These are phyloP conservation scores for Pyrus communis DNA, from an alignment of 306 rosid species.

Conservation along the genomic window DNA sequence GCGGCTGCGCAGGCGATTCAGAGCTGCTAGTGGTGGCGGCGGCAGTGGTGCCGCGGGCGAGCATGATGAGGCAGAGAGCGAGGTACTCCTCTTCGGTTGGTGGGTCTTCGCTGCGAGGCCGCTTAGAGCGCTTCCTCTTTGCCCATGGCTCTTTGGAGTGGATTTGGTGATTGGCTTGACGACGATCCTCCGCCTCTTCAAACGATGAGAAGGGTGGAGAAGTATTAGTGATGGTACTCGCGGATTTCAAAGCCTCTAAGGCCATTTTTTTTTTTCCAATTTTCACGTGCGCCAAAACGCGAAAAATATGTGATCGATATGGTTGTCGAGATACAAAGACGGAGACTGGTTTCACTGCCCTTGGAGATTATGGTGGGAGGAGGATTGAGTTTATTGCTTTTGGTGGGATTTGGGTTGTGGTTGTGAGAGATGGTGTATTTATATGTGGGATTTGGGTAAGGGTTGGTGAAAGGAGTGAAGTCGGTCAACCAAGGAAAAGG, in stretches of 20 bases:
- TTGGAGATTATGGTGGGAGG: neutral
- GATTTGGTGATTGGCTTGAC: conserved; percentile 3
- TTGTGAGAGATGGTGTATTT: neutral
- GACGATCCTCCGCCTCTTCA: conserved; percentile 11
- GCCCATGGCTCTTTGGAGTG: conserved; percentile 50
- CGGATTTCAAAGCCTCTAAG: conserved; percentile 68
- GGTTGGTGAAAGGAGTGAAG: conserved; percentile 41
- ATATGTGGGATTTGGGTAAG: neutral
- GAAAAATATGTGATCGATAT: neutral
- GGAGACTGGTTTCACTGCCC: neutral
- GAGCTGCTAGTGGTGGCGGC: neutral
- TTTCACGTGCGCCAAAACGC: neutral
- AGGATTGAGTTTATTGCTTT: neutral
- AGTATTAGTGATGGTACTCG: conserved; percentile 22
- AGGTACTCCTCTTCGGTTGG: conserved; percentile 75
- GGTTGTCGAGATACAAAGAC: neutral
- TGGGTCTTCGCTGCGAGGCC: conserved; percentile 36
- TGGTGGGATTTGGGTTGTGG: neutral
- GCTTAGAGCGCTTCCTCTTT: conserved; percentile 65
- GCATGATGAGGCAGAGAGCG: conserved; percentile 96
- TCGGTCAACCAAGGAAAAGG: conserved; percentile 60
- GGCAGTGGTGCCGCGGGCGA: conserved; percentile 45
- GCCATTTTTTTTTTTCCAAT: conserved; percentile 37
- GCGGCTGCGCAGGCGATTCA: conserved; percentile 8
- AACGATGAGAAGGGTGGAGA: neutral